Evolutionary conservation across 441 rosid genomes (phyloP), one percentile per base, ranked within the genome.

Genomic region (Populus hybrid): DNA sequence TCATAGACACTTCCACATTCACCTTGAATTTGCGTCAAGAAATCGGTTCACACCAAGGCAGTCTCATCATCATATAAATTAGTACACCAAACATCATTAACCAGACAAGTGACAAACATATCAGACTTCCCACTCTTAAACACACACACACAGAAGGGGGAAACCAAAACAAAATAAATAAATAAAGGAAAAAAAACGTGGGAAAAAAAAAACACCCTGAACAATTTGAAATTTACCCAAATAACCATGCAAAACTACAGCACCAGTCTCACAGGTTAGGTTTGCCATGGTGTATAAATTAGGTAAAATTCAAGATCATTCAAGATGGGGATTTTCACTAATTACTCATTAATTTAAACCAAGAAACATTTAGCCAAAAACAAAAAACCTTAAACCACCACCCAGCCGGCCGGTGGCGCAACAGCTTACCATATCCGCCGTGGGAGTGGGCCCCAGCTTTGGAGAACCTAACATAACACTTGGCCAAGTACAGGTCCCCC

Each of bases 381-480:
- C 73, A 63, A 70, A 63, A 78, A 65, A 75, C 71, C 69, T 72
- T 70, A 65, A 74, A 69, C 84, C 84, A 79, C 77, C 88, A 75
- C 42, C 76, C 82, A 24, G 34, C 71, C 26, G 30, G 32, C 32
- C 32, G 79, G 82, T 78, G 83, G 76, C 78, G 65, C 36, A 83
- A 69, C 80, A 46, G 80, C 92, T 85, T 86, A 90, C 92, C 94
- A 11, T 84, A 14, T 9, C 81, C 79, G 71, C 76, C 85, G 84
- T 85, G 77, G 35, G 92, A 88, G 82, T 83, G 91, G 78, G 74
- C 76, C 18, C 86, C 92, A 69, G 90, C 85, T 18, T 36, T 77
- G 23, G 90, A 85, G 83, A 89, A 91, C 84, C 94, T 85, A 0
- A 87, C 97, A 74, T 94, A 94, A 72, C 99, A 95, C 84, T 94